These are phyloP conservation scores for Penicillium sp. DNA, from an alignment of 2,329 filamentous ascomycete genomes.

Conservation along the genomic window DNA sequence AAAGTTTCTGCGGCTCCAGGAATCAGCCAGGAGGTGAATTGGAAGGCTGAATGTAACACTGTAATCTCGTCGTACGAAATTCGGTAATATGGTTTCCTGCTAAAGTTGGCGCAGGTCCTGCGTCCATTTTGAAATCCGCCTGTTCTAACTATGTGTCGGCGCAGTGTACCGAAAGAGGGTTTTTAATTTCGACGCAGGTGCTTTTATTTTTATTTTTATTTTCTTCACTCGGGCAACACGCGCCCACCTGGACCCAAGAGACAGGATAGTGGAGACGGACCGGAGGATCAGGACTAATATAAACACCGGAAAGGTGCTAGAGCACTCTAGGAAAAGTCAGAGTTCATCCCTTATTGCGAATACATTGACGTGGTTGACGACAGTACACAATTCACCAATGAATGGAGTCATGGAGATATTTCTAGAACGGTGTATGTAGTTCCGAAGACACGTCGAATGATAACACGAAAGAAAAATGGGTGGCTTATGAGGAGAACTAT, in stretches of 20 bases:
- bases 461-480: not conserved
- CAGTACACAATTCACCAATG: not conserved
- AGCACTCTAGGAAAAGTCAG: not conserved
- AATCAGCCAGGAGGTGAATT: not conserved
- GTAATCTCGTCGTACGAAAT: not conserved
- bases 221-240: conserved; percentile 1
- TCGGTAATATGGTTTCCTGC: not conserved
- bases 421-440: not conserved
- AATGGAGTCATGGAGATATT: not conserved
- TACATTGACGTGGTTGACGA: not conserved
- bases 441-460: not conserved
- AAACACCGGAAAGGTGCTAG: too few relatives aligned
- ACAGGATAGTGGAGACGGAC: conserved; percentile 7
- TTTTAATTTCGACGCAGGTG: not conserved
- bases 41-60: not conserved
- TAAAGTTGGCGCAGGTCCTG: not conserved
- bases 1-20: not conserved
- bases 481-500: conserved; percentile 13
- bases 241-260: conserved; percentile 9
- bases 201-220: too few relatives aligned
- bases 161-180: not conserved
- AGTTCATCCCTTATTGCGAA: not conserved
- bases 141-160: not conserved
- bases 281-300: not conserved
- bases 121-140: not conserved